Evolutionary conservation across 2,329 filamentous ascomycete species (phyloP).

Genomic region (Pestalotiopsis sp.): DNA sequence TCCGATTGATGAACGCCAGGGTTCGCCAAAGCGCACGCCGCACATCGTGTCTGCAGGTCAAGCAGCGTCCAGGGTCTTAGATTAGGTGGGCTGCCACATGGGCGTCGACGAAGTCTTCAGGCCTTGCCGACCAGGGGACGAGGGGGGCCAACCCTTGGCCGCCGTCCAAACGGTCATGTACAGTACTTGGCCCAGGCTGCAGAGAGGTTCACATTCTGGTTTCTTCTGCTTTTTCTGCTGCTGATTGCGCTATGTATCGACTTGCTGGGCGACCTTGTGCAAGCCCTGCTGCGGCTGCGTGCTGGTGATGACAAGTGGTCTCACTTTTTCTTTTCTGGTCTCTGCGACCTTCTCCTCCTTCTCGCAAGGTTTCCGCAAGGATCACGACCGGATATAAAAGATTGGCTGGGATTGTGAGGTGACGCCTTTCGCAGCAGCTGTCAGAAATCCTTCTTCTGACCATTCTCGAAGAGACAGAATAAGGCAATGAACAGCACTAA

Average conservation of each 20-base stretch:
- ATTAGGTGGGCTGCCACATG: conserved; percentile 13
- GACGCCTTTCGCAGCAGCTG: background rate
- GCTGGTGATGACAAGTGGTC: too few species aligned
- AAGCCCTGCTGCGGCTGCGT: too few species aligned
- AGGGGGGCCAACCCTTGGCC: background rate
- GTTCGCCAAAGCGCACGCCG: background rate
- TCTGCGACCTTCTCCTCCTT: background rate
- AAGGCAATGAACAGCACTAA: conserved; percentile 5
- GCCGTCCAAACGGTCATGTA: background rate
- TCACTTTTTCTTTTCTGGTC: background rate
- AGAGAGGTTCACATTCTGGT: background rate
- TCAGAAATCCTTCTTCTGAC: background rate
- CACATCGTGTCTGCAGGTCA: background rate
- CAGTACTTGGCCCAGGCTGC: background rate
- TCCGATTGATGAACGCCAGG: conserved; percentile 9
- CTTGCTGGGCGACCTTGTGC: background rate
- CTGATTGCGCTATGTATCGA: background rate
- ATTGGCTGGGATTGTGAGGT: background rate
- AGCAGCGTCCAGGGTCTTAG: conserved; percentile 4
- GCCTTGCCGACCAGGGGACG: background rate
- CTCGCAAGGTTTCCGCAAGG: too few species aligned
- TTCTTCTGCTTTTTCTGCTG: background rate
- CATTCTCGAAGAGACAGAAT: background rate
- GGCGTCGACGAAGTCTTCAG: conserved; percentile 6
- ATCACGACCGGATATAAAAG: background rate